Conservation (phyloP, 805 yeast species). For the Barnettozyma salicaria region DNA sequence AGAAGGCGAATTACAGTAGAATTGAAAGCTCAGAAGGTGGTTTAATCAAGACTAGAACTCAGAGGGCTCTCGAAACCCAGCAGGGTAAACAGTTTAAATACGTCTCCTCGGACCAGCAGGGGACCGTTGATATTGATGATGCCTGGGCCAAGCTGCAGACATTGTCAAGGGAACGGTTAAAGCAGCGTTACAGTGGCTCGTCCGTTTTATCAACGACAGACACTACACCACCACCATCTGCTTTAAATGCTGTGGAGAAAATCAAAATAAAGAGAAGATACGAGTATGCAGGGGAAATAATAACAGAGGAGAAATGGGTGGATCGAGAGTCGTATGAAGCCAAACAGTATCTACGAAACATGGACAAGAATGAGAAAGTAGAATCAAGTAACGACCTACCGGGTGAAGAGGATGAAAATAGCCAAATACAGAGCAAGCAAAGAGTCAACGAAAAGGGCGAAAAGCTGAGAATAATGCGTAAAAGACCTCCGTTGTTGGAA, state of each 20-base stretch:
- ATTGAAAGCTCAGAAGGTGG: constrained; percentile 59
- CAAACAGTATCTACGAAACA: constrained; percentile 62
- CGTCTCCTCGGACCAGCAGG: constrained; percentile 10
- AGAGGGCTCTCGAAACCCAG: constrained; percentile 40
- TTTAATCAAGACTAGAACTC: constrained; percentile 64
- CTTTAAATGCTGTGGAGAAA: constrained; percentile 32
- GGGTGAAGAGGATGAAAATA: constrained; percentile 6
- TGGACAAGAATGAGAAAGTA: constrained; percentile 31
- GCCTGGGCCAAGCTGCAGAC: constrained; percentile 51
- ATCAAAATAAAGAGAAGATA: constrained; percentile 72
- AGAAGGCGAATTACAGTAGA: constrained; percentile 35
- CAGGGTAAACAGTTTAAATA: constrained; percentile 21
- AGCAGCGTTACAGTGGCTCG: constrained; percentile 17
- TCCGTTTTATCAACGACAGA: constrained; percentile 7
- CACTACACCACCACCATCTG: constrained; percentile 10
- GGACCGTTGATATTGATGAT: constrained; percentile 41
- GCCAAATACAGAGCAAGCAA: constrained; percentile 4
- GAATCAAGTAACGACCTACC: constrained; percentile 16
- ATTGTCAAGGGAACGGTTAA: constrained; percentile 26
- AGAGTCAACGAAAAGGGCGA: constrained; percentile 24
- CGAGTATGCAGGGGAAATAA: constrained; percentile 82
- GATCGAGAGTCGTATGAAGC: constrained; percentile 80
- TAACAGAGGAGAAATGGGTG: constrained; percentile 75
- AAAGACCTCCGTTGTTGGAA: constrained; percentile 70
- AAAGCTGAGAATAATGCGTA: constrained; percentile 50